Percentiles rank a stretch among this genome's conserved stretches.
phyloP scores from a whole-genome alignment of 2,329 filamentous ascomycete species.

The Rutstroemia sydowiana region DNA sequence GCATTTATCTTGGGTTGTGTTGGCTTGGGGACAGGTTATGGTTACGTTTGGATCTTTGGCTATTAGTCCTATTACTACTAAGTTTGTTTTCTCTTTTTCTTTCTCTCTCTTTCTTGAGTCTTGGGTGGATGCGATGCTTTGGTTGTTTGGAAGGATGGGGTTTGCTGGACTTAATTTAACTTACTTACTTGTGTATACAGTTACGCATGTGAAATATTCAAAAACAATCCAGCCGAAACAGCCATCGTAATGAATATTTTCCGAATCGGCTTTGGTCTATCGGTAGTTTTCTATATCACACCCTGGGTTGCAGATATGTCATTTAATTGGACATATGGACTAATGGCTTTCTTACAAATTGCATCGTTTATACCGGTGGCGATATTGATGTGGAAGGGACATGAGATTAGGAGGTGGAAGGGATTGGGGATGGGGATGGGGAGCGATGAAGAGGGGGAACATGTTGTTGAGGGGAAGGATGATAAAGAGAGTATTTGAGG shows the following conservation, averaged over 20 bases:
- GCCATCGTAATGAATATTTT: constrained; percentile 30
- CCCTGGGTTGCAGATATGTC: constrained; percentile 32
- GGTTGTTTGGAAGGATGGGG: too few species aligned
- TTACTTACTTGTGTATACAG: too few species aligned
- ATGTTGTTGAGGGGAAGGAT: constrained; percentile 13
- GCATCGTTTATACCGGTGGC: constrained; percentile 24
- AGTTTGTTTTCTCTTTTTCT: too few species aligned
- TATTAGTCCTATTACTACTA: constrained; percentile 11
- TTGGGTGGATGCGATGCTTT: too few species aligned
- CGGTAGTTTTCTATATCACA: constrained; percentile 34
- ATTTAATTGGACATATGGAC: constrained; percentile 36
- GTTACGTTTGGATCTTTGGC: constrained; percentile 30
- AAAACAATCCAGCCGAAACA: constrained; percentile 32
- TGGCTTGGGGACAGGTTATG: constrained; percentile 35
- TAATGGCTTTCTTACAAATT: constrained; percentile 34
- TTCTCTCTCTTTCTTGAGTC: too few species aligned
- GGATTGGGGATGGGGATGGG: constrained; percentile 12
- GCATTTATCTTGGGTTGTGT: constrained; percentile 34
- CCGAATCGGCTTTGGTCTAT: constrained; percentile 33
- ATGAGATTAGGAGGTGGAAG: constrained; percentile 16
- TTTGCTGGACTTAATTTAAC: too few species aligned
- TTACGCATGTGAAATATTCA: constrained; percentile 31
- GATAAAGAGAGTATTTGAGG: too few species aligned
- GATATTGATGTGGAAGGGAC: constrained; percentile 28
- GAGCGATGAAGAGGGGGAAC: constrained; percentile 26